Evolutionary conservation across 129 eudicot species (phyloP).

Genomic region (Heracleum sosnowskyi): DNA sequence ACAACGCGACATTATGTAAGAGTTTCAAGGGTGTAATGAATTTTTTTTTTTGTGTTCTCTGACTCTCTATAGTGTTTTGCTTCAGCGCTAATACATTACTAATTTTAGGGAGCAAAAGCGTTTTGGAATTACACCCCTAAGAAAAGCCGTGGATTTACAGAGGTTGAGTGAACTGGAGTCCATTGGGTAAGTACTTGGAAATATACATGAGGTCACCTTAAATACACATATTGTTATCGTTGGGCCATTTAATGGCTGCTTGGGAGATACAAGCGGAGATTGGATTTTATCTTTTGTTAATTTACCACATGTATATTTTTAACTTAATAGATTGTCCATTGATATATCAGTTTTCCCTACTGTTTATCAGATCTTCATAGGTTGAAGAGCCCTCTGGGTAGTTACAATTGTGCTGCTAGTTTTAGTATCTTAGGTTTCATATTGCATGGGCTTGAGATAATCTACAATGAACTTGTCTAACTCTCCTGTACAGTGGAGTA

Average conservation of each 20-base stretch:
- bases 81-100: not conserved
- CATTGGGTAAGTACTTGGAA: slow-evolving; percentile 48
- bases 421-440: not conserved
- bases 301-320: not conserved
- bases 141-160: slow-evolving; percentile 68
- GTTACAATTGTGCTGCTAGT: not conserved
- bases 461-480: not conserved
- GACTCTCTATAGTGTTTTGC: not conserved
- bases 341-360: not conserved
- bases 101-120: slow-evolving; percentile 79
- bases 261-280: not conserved
- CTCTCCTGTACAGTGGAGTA: not conserved
- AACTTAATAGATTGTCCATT: not conserved
- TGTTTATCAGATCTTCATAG: not conserved
- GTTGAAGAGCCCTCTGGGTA: not conserved
- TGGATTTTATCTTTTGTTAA: not conserved
- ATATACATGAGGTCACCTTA: not conserved
- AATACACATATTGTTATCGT: not conserved
- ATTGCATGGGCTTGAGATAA: not conserved
- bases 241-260: not conserved
- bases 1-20: slow-evolving; percentile 57
- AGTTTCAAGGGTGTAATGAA: slow-evolving; percentile 7
- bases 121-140: slow-evolving; percentile 72
- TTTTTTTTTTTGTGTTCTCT: not conserved
- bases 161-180: slow-evolving; percentile 52